phyloP scores from a whole-genome alignment of 176 grass and related monocot species.

The Musa itinerans region DNA sequence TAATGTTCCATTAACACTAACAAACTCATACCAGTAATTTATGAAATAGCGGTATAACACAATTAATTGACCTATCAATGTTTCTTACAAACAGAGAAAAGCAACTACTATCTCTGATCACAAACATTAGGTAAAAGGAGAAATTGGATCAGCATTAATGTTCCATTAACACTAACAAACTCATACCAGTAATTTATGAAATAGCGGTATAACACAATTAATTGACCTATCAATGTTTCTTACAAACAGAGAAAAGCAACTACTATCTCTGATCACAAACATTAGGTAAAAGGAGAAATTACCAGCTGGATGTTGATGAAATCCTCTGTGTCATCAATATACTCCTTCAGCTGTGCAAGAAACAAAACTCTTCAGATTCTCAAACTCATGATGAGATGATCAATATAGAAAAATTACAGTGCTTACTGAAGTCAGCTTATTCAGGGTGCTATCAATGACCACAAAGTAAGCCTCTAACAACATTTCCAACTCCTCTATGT shows the following conservation, averaged over 20 bases:
- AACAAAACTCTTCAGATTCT: neutral
- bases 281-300: constrained; percentile 20
- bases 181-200: no score
- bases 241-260: neutral
- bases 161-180: no score
- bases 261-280: neutral
- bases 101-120: neutral
- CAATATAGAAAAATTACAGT: neutral
- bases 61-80: no score
- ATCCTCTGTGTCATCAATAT: constrained; percentile 98
- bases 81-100: neutral
- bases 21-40: no score
- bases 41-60: no score
- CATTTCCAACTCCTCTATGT: constrained; percentile 91
- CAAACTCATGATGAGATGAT: neutral
- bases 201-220: no score
- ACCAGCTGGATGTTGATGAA: constrained; percentile 99
- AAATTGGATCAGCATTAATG: constrained; percentile 4
- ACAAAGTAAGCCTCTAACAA: constrained; percentile 97
- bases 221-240: neutral
- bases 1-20: no score
- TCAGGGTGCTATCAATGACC: constrained; percentile 85
- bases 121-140: constrained; percentile 4
- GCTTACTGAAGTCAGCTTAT: constrained; percentile 90
- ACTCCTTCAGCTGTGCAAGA: constrained; percentile 67